Conservation (phyloP, 2,329 filamentous ascomycete species). For the Pleomassaria siparia region DNA sequence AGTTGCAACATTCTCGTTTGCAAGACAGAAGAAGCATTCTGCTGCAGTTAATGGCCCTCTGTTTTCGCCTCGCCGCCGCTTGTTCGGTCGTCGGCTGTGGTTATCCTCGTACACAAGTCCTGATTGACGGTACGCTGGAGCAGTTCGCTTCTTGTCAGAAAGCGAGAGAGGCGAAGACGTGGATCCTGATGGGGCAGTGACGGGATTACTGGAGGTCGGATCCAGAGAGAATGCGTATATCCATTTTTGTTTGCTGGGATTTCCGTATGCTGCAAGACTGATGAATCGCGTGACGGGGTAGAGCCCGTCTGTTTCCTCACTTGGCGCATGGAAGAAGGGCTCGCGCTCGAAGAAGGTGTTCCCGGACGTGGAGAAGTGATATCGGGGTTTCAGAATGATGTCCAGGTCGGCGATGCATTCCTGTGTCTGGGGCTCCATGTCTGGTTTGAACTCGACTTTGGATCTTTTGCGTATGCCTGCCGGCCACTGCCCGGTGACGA, state of each 20-base stretch:
- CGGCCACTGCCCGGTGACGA: constrained; percentile 88
- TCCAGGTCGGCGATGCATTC: constrained; percentile 77
- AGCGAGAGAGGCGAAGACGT: constrained; percentile 73
- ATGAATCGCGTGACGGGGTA: constrained; percentile 81
- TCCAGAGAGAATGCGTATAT: constrained; percentile 72
- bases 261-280: constrained; percentile 78
- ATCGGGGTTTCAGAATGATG: constrained; percentile 79
- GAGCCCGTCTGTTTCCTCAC: constrained; percentile 52
- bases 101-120: constrained; percentile 41
- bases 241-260: constrained; percentile 74
- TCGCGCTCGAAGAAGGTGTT: constrained; percentile 85
- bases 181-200: constrained; percentile 66
- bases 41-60: constrained; percentile 57
- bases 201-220: constrained; percentile 59
- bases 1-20: constrained; percentile 77
- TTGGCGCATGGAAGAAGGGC: constrained; percentile 75
- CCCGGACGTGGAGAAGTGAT: constrained; percentile 77
- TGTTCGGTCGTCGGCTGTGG: constrained; percentile 42
- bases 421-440: constrained; percentile 58
- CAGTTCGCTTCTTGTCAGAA: constrained; percentile 61
- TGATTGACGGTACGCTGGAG: constrained; percentile 34
- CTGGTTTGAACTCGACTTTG: constrained; percentile 59
- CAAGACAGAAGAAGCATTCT: constrained; percentile 93
- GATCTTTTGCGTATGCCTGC: constrained; percentile 70
- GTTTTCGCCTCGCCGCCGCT: constrained; percentile 39